phyloP scores from a whole-genome alignment of 257 asterid species.

The Mitragyna speciosa region DNA sequence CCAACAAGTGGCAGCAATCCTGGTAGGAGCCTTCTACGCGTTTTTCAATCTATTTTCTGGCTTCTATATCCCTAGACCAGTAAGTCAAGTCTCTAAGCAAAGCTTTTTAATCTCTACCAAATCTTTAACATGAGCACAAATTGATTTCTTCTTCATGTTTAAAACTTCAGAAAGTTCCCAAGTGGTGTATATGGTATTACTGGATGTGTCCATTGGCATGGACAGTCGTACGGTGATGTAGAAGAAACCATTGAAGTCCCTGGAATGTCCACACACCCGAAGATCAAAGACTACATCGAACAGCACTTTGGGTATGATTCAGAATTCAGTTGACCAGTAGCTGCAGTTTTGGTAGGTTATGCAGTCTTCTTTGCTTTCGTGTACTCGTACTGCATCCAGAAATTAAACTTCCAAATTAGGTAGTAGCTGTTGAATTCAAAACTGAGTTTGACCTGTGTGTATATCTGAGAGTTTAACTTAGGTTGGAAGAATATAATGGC shows the following conservation, averaged over 20 bases:
- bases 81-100: slow-evolving; percentile 23
- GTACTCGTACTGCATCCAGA: slow-evolving; percentile 53
- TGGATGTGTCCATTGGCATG: slow-evolving; percentile 93
- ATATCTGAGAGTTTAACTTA: too few species aligned
- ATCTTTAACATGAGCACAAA: slow-evolving; percentile 32
- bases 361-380: slow-evolving; percentile 51
- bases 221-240: slow-evolving; percentile 81
- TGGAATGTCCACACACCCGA: slow-evolving; percentile 41
- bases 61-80: slow-evolving; percentile 65
- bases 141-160: slow-evolving; percentile 24
- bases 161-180: slow-evolving; percentile 64
- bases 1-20: slow-evolving; percentile 62
- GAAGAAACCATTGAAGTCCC: slow-evolving; percentile 40
- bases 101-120: neutral
- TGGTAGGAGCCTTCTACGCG: slow-evolving; percentile 52
- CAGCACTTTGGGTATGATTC: slow-evolving; percentile 60
- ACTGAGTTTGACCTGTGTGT: too few species aligned
- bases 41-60: slow-evolving; percentile 79
- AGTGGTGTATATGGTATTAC: slow-evolving; percentile 95
- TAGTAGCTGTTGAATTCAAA: slow-evolving; percentile 12
- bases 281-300: slow-evolving; percentile 47
- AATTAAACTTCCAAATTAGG: slow-evolving; percentile 32
- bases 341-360: slow-evolving; percentile 46
- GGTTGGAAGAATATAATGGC: too few species aligned
- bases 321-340: slow-evolving; percentile 49